Evolutionary conservation across 192 early-diverging fungal species (phyloP).

Genomic region (Backusella circina): DNA sequence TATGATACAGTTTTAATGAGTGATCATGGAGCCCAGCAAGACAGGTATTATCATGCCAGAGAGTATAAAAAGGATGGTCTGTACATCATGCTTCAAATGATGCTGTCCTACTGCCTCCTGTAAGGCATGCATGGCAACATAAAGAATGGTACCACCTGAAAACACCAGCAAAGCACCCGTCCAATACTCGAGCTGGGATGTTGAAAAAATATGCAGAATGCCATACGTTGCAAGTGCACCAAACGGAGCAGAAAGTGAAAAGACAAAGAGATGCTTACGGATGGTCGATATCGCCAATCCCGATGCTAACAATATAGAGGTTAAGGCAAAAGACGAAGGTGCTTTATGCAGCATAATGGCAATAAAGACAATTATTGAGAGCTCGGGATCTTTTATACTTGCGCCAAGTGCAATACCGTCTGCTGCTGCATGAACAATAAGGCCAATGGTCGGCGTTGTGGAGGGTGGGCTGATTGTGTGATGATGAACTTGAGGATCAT

Average conservation of each 20-base stretch:
- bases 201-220: constrained; percentile 4
- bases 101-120: constrained; percentile 34
- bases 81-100: neutral
- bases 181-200: constrained; percentile 55
- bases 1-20: constrained; percentile 19
- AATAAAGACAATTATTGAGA: constrained; percentile 83
- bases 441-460: constrained; percentile 72
- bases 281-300: constrained; percentile 62
- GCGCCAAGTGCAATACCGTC: constrained; percentile 95
- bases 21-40: constrained; percentile 17
- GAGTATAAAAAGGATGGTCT: constrained; percentile 12
- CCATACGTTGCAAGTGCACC: constrained; percentile 65
- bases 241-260: constrained; percentile 82
- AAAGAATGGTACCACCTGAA: constrained; percentile 87
- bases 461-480: neutral
- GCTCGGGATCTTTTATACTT: constrained; percentile 59
- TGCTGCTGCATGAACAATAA: constrained; percentile 94
- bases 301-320: constrained; percentile 81
- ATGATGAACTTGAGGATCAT: neutral
- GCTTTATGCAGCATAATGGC: constrained; percentile 97
- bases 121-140: constrained; percentile 82
- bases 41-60: constrained; percentile 30
- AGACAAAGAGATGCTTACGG: constrained; percentile 71
- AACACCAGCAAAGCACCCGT: constrained; percentile 84
- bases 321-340: constrained; percentile 87